Percentiles rank a stretch among this genome's conserved stretches.
Conservation (phyloP, 768 basidiomycete genomes). For the Agaricus subrufescens region DNA sequence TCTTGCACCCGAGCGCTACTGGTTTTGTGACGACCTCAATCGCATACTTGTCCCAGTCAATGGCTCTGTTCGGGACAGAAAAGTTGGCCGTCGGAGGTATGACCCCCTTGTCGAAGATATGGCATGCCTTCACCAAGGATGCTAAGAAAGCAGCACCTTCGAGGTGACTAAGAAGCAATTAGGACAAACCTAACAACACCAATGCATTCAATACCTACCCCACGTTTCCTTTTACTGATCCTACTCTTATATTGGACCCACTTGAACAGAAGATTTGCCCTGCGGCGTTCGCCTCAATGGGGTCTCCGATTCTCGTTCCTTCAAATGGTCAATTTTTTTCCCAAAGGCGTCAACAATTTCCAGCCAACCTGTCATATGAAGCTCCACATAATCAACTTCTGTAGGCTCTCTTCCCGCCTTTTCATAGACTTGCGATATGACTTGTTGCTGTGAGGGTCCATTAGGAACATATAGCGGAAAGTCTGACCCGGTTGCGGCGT, state of each 20-base stretch:
- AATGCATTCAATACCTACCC: slow-evolving; percentile 23
- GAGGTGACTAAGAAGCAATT: slow-evolving; percentile 22
- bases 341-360: no score
- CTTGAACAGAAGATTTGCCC: slow-evolving; percentile 28
- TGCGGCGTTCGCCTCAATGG: slow-evolving; percentile 47
- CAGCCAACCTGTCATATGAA: slow-evolving; percentile 42
- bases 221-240: slow-evolving; percentile 43
- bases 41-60: slow-evolving; percentile 33
- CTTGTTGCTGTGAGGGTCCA: slow-evolving; percentile 29
- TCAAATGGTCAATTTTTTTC: no score
- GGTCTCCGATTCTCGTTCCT: slow-evolving; percentile 42
- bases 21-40: slow-evolving; percentile 28
- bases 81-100: slow-evolving; percentile 40
- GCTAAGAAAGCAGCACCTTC: slow-evolving; percentile 41
- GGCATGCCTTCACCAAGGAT: slow-evolving; percentile 37
- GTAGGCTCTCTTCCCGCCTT: slow-evolving; percentile 23
- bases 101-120: slow-evolving; percentile 28
- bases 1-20: slow-evolving; percentile 19
- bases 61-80: slow-evolving; percentile 27
- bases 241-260: slow-evolving; percentile 29
- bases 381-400: slow-evolving; percentile 45
- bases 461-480: slow-evolving; percentile 34
- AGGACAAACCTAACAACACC: no score
- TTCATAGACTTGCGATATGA: slow-evolving; percentile 32
- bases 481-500: slow-evolving; percentile 31